Evolutionary conservation across 371 early-diverging fungal genomes (phyloP), one percentile per base, ranked within the genome.

Genomic region (Mucor racemosus): DNA sequence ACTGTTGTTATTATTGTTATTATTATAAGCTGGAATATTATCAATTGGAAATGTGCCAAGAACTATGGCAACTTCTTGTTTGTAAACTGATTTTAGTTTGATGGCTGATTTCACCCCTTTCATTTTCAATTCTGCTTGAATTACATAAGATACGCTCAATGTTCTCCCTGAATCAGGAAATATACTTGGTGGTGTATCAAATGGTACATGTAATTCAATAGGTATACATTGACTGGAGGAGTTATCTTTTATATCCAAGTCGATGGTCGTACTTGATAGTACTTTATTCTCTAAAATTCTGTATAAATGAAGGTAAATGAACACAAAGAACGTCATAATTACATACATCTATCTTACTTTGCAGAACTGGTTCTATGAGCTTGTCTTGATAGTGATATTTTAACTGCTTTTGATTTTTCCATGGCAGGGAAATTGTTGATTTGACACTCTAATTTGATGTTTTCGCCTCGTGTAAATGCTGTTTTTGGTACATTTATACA

Each of bases 351-450:
- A 26, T 33, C 62, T 64, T 71, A 71, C 72, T 67, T 67, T 56
- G 64, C 55, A 21, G 62, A 40, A 26, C 46, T 63, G 19, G 60
- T 67, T 42, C 50, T 71, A 11, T 67, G 40, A 35, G 64, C 56
- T 11, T 54, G 60, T 64, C 64, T 56, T 10, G 60, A 9, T 7
- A 71, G 34, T 3, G 64, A 60, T 19, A 71, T 17, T 38, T 44
- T 60, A 7, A 71, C 42, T 5, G 61, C 67, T 21, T 66, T 50
- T 10, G 10, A 14, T 15, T 60, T 71, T 10, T 67, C 38, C 67
- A 71, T 67, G 9, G 26, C 14, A 36, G 72, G 72, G 21, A 71
- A 71, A 31, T 71, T 50, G 15, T 41, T 40, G 3, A 71, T 60
- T 14, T 67, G 56, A 11, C 58, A 53, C 11, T 67, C 56, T 40